phyloP scores from a whole-genome alignment of 768 basidiomycete species.

The Lactarius evosmus region DNA sequence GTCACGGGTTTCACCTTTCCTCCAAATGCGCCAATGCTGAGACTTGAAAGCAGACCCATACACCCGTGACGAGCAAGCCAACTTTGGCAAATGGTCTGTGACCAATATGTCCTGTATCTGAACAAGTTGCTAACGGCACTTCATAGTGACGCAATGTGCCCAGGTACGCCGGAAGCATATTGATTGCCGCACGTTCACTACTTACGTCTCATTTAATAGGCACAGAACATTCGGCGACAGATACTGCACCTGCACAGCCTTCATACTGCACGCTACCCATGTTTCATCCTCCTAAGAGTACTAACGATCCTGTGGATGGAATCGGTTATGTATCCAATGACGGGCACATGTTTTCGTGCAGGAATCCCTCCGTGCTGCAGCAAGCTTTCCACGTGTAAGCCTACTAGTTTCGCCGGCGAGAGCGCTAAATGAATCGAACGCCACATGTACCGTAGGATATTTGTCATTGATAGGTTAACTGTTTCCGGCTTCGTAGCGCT shows the following conservation, averaged over 20 bases:
- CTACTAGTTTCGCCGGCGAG: neutral
- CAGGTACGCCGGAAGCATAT: slow-evolving; percentile 35
- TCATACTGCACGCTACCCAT: slow-evolving; percentile 54
- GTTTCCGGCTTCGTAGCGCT: neutral
- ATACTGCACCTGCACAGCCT: slow-evolving; percentile 41
- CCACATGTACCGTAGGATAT: slow-evolving; percentile 39
- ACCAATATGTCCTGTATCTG: neutral
- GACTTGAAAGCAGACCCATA: slow-evolving; percentile 48
- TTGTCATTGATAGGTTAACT: slow-evolving; percentile 49
- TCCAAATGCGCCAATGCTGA: neutral
- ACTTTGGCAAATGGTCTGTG: slow-evolving; percentile 53
- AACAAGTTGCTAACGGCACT: slow-evolving; percentile 4
- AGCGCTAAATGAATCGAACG: neutral
- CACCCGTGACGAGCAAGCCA: slow-evolving; percentile 51
- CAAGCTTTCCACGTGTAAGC: slow-evolving; percentile 62
- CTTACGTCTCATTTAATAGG: slow-evolving; percentile 35
- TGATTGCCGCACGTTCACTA: neutral
- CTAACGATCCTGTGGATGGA: slow-evolving; percentile 32
- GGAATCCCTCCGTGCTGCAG: slow-evolving; percentile 49
- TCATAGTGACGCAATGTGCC: slow-evolving; percentile 49
- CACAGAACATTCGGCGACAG: slow-evolving; percentile 46
- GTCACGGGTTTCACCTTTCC: slow-evolving; percentile 28
- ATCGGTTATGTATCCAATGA: slow-evolving; percentile 53
- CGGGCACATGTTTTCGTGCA: slow-evolving; percentile 53
- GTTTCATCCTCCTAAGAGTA: slow-evolving; percentile 44